phyloP scores from a whole-genome alignment of 2,329 filamentous ascomycete genomes.

The Metarhizium humberi region DNA sequence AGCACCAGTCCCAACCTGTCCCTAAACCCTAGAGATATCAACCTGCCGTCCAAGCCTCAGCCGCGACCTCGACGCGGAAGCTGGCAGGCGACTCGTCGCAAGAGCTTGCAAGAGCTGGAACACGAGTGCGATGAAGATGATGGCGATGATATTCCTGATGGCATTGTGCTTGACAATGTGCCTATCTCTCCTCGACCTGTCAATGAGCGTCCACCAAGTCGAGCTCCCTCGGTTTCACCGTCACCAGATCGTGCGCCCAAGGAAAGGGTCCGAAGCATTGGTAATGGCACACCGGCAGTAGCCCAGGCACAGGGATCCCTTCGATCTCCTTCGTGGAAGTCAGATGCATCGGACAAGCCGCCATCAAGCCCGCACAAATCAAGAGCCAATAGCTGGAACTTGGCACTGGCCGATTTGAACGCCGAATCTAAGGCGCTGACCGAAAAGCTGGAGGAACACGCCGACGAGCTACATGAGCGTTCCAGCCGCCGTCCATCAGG shows the following conservation, averaged over 20 bases:
- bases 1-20: slow-evolving; percentile 43
- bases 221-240: slow-evolving; percentile 41
- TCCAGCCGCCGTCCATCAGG: slow-evolving; percentile 21
- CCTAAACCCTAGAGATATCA: slow-evolving; percentile 33
- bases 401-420: slow-evolving; percentile 58
- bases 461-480: slow-evolving; percentile 46
- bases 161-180: slow-evolving; percentile 71
- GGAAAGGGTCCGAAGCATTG: slow-evolving; percentile 43
- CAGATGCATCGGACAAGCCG: slow-evolving; percentile 28
- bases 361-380: slow-evolving; percentile 35
- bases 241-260: slow-evolving; percentile 44
- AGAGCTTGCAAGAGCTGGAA: slow-evolving; percentile 62
- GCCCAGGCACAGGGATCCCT: slow-evolving; percentile 51
- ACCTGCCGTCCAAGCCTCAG: slow-evolving; percentile 18
- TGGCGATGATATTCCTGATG: slow-evolving; percentile 68
- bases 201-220: slow-evolving; percentile 44
- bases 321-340: slow-evolving; percentile 46
- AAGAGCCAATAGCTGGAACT: slow-evolving; percentile 66
- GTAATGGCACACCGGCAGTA: slow-evolving; percentile 55
- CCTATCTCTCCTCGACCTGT: slow-evolving; percentile 66
- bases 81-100: slow-evolving; percentile 62
- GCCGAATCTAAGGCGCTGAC: slow-evolving; percentile 66
- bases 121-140: slow-evolving; percentile 70
- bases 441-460: slow-evolving; percentile 71
- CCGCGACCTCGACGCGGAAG: slow-evolving; percentile 46